These are phyloP conservation scores for Populus deltoides DNA, from an alignment of 345 rosid species.

Conservation along the genomic window DNA sequence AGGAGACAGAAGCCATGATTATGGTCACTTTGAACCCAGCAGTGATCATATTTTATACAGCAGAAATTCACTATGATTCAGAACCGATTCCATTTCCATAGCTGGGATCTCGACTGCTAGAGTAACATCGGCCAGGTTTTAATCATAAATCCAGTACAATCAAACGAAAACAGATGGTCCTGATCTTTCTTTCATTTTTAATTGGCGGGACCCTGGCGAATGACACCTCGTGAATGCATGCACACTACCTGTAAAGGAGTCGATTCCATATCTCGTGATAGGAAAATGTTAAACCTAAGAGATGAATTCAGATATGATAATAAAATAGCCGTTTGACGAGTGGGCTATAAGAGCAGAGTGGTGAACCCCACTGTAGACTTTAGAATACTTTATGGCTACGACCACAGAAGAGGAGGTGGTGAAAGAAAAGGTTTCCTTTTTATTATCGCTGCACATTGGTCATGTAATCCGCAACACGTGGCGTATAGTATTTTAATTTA, in stretches of 20 bases:
- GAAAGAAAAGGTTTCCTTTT: too few species aligned
- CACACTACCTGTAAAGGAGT: not conserved
- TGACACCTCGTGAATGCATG: not conserved
- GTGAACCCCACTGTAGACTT: not conserved
- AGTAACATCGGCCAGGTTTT: not conserved
- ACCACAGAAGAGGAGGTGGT: too few species aligned
- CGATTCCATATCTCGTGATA: not conserved
- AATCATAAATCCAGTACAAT: not conserved
- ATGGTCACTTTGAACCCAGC: not conserved
- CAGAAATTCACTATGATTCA: not conserved
- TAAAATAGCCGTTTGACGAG: constrained; percentile 7
- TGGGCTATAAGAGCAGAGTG: not conserved
- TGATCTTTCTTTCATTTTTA: not conserved
- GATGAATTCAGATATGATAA: not conserved
- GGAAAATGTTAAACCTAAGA: not conserved
- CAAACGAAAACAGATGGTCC: not conserved
- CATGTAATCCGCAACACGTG: too few species aligned
- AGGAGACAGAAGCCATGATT: constrained; percentile 17
- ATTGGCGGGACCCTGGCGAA: not conserved
- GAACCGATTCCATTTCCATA: not conserved
- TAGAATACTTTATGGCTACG: too few species aligned
- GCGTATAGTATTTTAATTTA: too few species aligned
- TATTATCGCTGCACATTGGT: too few species aligned
- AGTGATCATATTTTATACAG: not conserved
- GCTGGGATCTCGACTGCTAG: not conserved